Evolutionary conservation across 1,139 yeast species (phyloP), one percentile per base, ranked within the genome.

Genomic region (Sugiyamaella grinbergsii): DNA sequence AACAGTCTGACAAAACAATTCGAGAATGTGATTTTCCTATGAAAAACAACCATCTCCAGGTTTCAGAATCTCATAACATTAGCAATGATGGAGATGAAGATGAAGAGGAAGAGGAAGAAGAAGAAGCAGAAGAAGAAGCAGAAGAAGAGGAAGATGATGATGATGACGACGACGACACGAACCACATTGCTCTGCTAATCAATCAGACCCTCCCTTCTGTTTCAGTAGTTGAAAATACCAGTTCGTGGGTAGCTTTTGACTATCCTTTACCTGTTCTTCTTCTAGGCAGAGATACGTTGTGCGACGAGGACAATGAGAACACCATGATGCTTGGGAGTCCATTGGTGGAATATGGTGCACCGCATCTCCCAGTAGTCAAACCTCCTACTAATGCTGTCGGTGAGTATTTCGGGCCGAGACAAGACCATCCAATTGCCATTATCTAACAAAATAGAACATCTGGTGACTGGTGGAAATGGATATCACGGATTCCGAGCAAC

Each of bases 281-380:
- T 4, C 48, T 53, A 11, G 55, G 51, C 13, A 26, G 39, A 19
- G 28, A 29, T 15, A 24, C 22, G 5, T 20, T 11, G 15, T 10
- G 37, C 15, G 41, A 28, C 1, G 51, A 48, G 7, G 42, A 41
- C 6, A 45, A 36, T 16, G 49, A 52, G 22, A 38, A 43, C 34
- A 49, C 41, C 32, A 37, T 43, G 3, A 33, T 42, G 3, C 16
- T 49, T 23, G 52, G 49, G 3, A 46, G 49, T 32, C 54, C 51
- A 11, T n/a, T 33, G 16, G 33, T 56, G 11, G 62, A 57, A 26
- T 58, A 50, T 33, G 36, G 54, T 3, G 52, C 15, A 1, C 62
- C 62, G 11, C 50, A 50, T 13, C 41, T 19, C 15, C 57, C 62
- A 3, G 52, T 47, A 6, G 52, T 44, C n/a, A 36, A 47, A 18